A percentile compares a stretch with the other conserved stretches of the same genome.
phyloP scores from a whole-genome alignment of 768 basidiomycete genomes.

The Asterophora lycoperdoides region DNA sequence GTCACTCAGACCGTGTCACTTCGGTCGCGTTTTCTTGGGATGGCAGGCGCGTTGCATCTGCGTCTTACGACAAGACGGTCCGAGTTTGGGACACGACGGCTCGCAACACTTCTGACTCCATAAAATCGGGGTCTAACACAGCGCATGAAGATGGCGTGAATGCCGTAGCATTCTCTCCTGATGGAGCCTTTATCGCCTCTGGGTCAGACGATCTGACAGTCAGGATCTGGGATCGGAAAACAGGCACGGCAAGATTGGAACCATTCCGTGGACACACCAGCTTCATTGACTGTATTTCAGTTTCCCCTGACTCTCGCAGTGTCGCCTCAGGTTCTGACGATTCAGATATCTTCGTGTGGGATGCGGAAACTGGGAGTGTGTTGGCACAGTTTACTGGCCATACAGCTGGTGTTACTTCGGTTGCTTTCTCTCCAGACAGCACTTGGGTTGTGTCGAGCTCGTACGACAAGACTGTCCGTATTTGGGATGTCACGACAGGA shows the following conservation, averaged over 20 bases:
- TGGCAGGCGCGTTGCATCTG: slow-evolving; percentile 15
- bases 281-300: slow-evolving; percentile 15
- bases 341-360: slow-evolving; percentile 20
- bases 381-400: slow-evolving; percentile 13
- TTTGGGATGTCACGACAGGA: neutral
- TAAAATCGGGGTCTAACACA: neutral
- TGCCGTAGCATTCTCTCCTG: slow-evolving; percentile 1
- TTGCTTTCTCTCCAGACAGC: slow-evolving; percentile 14
- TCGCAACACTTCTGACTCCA: neutral
- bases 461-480: slow-evolving; percentile 15
- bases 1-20: slow-evolving; percentile 9
- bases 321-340: slow-evolving; percentile 21
- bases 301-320: slow-evolving; percentile 17
- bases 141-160: neutral
- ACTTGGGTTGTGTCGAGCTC: slow-evolving; percentile 3
- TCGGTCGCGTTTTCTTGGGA: slow-evolving; percentile 22
- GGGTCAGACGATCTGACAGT: neutral
- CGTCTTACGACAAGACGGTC: slow-evolving; percentile 13
- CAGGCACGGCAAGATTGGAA: slow-evolving; percentile 13
- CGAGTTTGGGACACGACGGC: neutral
- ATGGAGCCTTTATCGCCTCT: slow-evolving; percentile 1
- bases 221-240: slow-evolving; percentile 12
- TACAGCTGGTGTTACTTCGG: slow-evolving; percentile 14
- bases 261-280: slow-evolving; percentile 15
- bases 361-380: slow-evolving; percentile 11